Evolutionary conservation across 805 yeast species (phyloP).

Genomic region (Kazachstania africana): DNA sequence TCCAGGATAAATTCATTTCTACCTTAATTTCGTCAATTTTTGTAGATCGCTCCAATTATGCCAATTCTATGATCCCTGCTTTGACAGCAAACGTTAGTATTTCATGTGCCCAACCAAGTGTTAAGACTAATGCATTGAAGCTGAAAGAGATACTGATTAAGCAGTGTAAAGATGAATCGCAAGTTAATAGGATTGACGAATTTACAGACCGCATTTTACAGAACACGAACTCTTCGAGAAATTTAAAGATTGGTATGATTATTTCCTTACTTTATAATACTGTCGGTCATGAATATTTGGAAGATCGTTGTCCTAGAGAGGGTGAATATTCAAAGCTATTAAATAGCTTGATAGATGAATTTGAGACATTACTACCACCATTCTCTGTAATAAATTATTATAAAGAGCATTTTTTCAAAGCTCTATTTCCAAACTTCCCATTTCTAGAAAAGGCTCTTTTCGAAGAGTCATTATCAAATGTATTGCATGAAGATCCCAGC

Average conservation of each 20-base stretch:
- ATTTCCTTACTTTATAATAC: conserved; percentile 1
- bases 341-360: conserved; percentile 8
- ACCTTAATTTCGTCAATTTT: conserved; percentile 17
- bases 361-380: conserved; percentile 20
- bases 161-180: conserved; percentile 10
- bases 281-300: conserved; percentile 10
- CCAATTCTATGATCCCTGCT: conserved; percentile 14
- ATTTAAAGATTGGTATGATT: background rate
- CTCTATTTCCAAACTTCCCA: conserved; percentile 19
- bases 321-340: conserved; percentile 20
- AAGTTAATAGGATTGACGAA: conserved; percentile 12
- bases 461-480: conserved; percentile 15
- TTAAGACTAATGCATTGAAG: conserved; percentile 4
- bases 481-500: conserved; percentile 6
- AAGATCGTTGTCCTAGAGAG: conserved; percentile 11
- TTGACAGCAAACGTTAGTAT: conserved; percentile 13
- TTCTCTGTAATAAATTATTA: conserved; percentile 11
- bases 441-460: conserved; percentile 17
- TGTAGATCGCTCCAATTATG: conserved; percentile 6
- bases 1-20: conserved; percentile 20
- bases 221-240: conserved; percentile 1
- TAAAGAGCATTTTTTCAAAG: conserved; percentile 19
- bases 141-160: conserved; percentile 14
- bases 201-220: conserved; percentile 19
- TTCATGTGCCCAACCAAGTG: conserved; percentile 2